Conservation (phyloP, 2,329 filamentous ascomycete genomes). For the Sporothrix pseudoabietina region DNA sequence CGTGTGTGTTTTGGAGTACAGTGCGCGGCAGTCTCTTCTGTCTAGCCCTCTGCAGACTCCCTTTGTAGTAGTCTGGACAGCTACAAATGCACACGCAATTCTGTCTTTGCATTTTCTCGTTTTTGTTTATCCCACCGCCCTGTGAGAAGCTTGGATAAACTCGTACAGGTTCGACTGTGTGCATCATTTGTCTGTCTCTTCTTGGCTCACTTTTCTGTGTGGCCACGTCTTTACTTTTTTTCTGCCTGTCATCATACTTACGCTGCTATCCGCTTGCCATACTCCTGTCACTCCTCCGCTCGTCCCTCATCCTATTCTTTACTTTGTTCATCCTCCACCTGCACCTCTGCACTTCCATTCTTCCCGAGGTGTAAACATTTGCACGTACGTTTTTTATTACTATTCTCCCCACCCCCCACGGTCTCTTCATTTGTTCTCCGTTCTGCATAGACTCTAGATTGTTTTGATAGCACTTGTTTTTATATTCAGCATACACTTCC, state of each 20-base stretch:
- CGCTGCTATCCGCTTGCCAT: not conserved
- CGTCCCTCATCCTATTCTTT: not conserved
- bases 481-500: not conserved
- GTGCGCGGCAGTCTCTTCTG: not conserved
- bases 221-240: constrained; percentile 6
- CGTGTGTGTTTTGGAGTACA: not conserved
- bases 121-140: not conserved
- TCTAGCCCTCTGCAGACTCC: not conserved
- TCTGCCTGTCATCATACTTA: not conserved
- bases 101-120: not conserved
- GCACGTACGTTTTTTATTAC: not conserved
- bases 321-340: not conserved
- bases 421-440: not conserved
- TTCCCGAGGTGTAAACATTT: not conserved
- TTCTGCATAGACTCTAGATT: constrained; percentile 4
- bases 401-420: not conserved
- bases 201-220: constrained; percentile 3
- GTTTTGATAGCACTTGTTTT: constrained; percentile 5
- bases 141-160: constrained; percentile 2
- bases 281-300: not conserved
- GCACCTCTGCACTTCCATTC: not conserved
- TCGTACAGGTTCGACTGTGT: not conserved
- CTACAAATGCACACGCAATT: constrained; percentile 9
- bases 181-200: not conserved
- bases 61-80: not conserved